Evolutionary conservation across 148 eudicot genomes (phyloP).

Genomic region (Arbutus unedo): DNA sequence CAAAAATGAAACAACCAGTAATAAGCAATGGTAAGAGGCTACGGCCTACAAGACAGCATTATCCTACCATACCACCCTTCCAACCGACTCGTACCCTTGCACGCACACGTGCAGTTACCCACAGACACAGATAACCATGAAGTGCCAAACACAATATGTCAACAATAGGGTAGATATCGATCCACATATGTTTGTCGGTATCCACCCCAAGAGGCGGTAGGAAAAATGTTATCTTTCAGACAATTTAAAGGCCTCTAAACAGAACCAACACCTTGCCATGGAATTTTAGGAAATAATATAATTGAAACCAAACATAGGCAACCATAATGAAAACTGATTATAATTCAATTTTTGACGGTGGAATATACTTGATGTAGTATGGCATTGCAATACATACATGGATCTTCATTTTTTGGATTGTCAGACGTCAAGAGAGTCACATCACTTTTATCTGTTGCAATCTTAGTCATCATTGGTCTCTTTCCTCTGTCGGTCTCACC

Average conservation of each 20-base stretch:
- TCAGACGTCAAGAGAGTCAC: constrained; percentile 93
- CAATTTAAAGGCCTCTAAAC: background rate
- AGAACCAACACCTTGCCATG: background rate
- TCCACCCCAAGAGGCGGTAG: background rate
- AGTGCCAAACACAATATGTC: background rate
- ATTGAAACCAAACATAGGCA: background rate
- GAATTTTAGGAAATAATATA: background rate
- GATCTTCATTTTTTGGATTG: constrained; percentile 92
- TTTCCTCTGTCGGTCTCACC: constrained; percentile 89
- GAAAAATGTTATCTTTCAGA: background rate
- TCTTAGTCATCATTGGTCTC: constrained; percentile 90
- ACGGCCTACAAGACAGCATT: background rate
- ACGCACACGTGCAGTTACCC: background rate
- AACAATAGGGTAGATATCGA: background rate
- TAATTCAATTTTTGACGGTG: background rate
- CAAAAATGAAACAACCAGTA: constrained; percentile 21
- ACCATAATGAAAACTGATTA: background rate
- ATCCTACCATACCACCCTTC: background rate
- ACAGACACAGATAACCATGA: background rate
- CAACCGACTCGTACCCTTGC: background rate
- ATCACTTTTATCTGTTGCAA: constrained; percentile 93
- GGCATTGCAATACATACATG: constrained; percentile 52
- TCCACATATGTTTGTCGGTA: background rate
- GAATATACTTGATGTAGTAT: background rate
- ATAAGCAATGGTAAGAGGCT: constrained; percentile 19